Evolutionary conservation across 1,139 yeast genomes (phyloP).

Genomic region (Suhomyces choctaworum): DNA sequence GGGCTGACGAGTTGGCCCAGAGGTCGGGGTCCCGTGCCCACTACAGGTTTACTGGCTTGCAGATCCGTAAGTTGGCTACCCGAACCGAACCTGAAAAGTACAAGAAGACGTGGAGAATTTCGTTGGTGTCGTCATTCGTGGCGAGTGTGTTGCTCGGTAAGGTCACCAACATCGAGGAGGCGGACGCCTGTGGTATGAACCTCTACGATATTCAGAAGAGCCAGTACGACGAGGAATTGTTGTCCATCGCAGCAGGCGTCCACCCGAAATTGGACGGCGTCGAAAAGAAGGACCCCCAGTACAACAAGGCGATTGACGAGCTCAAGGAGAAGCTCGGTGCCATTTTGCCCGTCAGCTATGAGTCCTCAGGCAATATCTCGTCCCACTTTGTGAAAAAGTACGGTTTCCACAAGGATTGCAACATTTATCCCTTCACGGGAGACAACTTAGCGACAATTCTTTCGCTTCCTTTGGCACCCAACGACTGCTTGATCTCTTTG

Average conservation of each 20-base stretch:
- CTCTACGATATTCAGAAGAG: conserved; percentile 64
- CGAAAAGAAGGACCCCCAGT: conserved; percentile 20
- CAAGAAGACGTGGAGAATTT: conserved; percentile 57
- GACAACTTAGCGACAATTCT: conserved; percentile 89
- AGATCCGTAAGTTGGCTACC: conserved; percentile 71
- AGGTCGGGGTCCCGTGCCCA: conserved; percentile 88
- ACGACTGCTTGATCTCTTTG: conserved; percentile 77
- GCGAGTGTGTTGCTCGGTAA: conserved; percentile 70
- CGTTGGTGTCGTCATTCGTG: conserved; percentile 77
- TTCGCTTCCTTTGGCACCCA: conserved; percentile 72
- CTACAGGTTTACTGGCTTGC: conserved; percentile 87
- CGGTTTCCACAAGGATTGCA: conserved; percentile 57
- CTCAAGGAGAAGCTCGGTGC: conserved; percentile 52
- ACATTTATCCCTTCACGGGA: conserved; percentile 75
- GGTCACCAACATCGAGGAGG: conserved; percentile 67
- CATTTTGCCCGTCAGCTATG: conserved; percentile 48
- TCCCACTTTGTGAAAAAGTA: conserved; percentile 62
- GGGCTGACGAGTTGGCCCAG: conserved; percentile 61
- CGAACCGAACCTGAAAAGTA: conserved; percentile 53
- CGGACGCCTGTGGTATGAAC: conserved; percentile 94
- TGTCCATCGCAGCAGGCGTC: conserved; percentile 54
- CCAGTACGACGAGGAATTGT: conserved; percentile 53
- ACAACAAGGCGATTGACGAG: conserved; percentile 34
- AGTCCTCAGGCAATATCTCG: conserved; percentile 48
- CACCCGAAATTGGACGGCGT: conserved; percentile 39